Conservation (phyloP, 2,329 filamentous ascomycete species). For the Arthrobotrys entomopaga region DNA sequence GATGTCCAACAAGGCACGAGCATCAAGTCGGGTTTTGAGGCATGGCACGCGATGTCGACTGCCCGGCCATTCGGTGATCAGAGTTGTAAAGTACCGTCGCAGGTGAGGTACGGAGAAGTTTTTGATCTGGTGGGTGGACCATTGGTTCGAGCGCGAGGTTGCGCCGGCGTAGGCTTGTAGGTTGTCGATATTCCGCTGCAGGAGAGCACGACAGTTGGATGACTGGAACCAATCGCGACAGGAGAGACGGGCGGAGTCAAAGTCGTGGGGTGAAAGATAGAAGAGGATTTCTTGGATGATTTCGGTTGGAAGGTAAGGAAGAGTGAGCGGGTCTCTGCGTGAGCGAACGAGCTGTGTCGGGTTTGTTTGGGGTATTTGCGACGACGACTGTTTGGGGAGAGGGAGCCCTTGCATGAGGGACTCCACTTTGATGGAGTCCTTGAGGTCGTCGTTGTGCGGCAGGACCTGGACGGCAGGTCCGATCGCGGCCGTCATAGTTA, state of each 20-base stretch:
- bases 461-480: slow-evolving; percentile 19
- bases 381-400: slow-evolving; percentile 12
- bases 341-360: slow-evolving; percentile 10
- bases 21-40: slow-evolving; percentile 53
- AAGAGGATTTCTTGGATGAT: slow-evolving; percentile 57
- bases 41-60: slow-evolving; percentile 56
- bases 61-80: slow-evolving; percentile 55
- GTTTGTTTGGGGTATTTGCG: neutral
- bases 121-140: slow-evolving; percentile 31
- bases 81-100: slow-evolving; percentile 54
- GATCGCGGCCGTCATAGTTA: slow-evolving; percentile 26
- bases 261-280: slow-evolving; percentile 56
- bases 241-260: slow-evolving; percentile 56
- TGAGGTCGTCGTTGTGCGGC: slow-evolving; percentile 22
- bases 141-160: slow-evolving; percentile 41
- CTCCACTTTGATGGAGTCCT: slow-evolving; percentile 18
- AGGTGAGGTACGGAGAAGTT: slow-evolving; percentile 54
- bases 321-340: slow-evolving; percentile 13
- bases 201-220: slow-evolving; percentile 53
- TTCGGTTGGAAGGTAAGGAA: slow-evolving; percentile 55
- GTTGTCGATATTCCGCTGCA: slow-evolving; percentile 51
- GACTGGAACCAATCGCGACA: slow-evolving; percentile 56
- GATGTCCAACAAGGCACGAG: slow-evolving; percentile 48
- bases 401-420: slow-evolving; percentile 41
- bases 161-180: slow-evolving; percentile 38